phyloP scores from a whole-genome alignment of 306 rosid genomes.

The Malus domestica region ASM211411v1 NC_041793.1:32855001-32855500 shows the following conservation, averaged over 20 bases:
- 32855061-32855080: background rate
- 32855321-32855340: background rate
- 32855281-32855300: background rate
- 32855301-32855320: background rate
- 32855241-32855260: background rate
- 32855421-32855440: background rate
- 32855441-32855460: conserved; percentile 26
- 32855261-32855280: background rate
- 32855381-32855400: background rate
- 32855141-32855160: no score
- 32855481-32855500: conserved; percentile 19
- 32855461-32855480: conserved; percentile 37
- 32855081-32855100: background rate
- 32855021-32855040: background rate
- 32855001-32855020: background rate
- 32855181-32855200: background rate
- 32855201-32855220: background rate
- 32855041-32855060: background rate
- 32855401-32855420: background rate
- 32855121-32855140: background rate
- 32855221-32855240: background rate
- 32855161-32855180: no score
- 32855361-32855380: background rate
- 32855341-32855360: background rate
- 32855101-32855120: no score